Percentiles rank a stretch among this genome's conserved stretches.
Evolutionary conservation across 345 rosid genomes (phyloP).

Genomic region (Rhizophora mangle): DNA sequence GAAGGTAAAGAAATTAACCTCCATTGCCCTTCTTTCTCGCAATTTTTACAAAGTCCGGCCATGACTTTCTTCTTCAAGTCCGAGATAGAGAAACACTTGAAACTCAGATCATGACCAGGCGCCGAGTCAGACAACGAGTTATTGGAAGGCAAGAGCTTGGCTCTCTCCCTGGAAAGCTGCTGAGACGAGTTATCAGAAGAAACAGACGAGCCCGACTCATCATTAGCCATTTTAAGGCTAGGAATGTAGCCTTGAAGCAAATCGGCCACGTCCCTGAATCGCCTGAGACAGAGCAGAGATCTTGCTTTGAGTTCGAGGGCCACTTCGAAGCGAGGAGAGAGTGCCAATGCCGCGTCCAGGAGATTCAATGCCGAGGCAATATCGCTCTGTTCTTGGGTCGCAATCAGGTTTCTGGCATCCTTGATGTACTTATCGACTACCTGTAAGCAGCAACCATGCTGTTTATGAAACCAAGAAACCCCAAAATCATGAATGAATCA

Average conservation of each 20-base stretch:
- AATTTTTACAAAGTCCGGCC: conserved; percentile 73
- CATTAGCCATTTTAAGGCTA: conserved; percentile 53
- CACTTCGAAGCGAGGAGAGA: conserved; percentile 69
- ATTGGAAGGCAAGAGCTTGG: conserved; percentile 44
- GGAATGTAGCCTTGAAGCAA: conserved; percentile 90
- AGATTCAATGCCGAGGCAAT: conserved; percentile 62
- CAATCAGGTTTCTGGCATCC: conserved; percentile 69
- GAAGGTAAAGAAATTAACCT: conserved; percentile 45
- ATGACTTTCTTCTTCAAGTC: conserved; percentile 86
- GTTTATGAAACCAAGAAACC: neutral
- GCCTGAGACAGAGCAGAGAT: conserved; percentile 56
- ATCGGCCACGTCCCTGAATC: conserved; percentile 71
- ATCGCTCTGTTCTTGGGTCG: conserved; percentile 57
- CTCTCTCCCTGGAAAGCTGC: conserved; percentile 44
- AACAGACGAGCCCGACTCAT: conserved; percentile 45
- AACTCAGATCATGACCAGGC: conserved; percentile 40
- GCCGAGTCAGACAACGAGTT: conserved; percentile 38
- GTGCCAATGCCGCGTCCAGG: conserved; percentile 68
- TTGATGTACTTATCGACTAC: conserved; percentile 66
- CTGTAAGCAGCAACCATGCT: conserved; percentile 23
- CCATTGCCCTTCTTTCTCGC: conserved; percentile 87
- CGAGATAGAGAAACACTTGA: conserved; percentile 73
- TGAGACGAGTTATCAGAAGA: conserved; percentile 54
- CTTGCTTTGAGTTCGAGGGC: conserved; percentile 85
- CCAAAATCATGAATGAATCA: neutral